Evolutionary conservation across 2,329 filamentous ascomycete species (phyloP), one percentile per base, ranked within the genome.

Genomic region (Pseudogymnoascus sp.): DNA sequence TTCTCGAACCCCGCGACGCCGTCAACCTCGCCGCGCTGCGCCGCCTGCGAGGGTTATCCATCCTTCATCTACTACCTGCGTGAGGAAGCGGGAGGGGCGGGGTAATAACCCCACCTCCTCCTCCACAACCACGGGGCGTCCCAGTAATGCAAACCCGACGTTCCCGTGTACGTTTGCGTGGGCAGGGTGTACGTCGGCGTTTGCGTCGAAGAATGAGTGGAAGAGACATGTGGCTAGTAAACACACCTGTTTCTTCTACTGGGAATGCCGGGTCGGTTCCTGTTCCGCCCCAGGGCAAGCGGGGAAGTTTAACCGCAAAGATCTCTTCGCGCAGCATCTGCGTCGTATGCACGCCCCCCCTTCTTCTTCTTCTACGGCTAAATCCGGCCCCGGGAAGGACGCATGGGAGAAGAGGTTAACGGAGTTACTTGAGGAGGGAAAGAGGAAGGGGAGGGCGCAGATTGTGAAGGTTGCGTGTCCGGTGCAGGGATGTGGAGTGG

Each of bases 161-260:
- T 57, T n/a, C 51, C 51, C 23, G 23, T 97, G 93, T 74, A 86
- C 91, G 64, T 92, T 97, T 73, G 79, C 83, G 31, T 86, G 84
- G 63, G 95, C 92, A 64, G 89, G 88, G 36, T 97, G 93, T 76
- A 68, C 66, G 0, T 84, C 86, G 2, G 86, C 81, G 0, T 96
- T 96, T 71, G 81, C 83, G 2, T 87, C 83, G 68, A 96, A 96
- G 77, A 96, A 96, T 73, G 93, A 97, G 74, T 97, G 93, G 93
- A 97, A 97, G 75, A 86, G 93, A 0, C 93, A 97, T 72, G 85
- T 93, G 70, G 78, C 80, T 34, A 89, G 88, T 0, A 89, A 96
- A 72, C 93, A 97, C 72, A 79, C 96, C 21, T 83, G 87, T 62
- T 79, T 90, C 2, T 78, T 83, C 51, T 89, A 86, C 75, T 97